Conservation (phyloP, 495 filamentous ascomycete genomes). For the Penicillium lividum region DNA sequence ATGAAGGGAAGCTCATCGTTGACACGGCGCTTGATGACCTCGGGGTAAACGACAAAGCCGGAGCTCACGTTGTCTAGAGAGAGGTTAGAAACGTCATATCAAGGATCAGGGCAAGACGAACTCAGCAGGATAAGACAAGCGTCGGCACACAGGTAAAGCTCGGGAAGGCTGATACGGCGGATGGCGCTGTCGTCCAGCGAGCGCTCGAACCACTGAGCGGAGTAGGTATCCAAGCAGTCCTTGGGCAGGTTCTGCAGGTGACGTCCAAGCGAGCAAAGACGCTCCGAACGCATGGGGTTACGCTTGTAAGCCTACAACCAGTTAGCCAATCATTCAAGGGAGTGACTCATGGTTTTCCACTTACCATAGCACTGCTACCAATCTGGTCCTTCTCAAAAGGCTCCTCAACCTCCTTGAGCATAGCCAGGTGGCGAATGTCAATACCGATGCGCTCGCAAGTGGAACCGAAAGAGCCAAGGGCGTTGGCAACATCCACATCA, state of each 20-base stretch:
- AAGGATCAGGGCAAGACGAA: slow-evolving; percentile 20
- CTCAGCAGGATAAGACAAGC: slow-evolving; percentile 72
- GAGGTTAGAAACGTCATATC: slow-evolving; percentile 8
- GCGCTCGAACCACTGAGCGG: slow-evolving; percentile 81
- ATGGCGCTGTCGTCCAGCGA: slow-evolving; percentile 62
- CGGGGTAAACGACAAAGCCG: slow-evolving; percentile 85
- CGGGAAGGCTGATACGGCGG: slow-evolving; percentile 71
- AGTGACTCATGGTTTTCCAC: slow-evolving; percentile 1
- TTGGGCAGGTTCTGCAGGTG: slow-evolving; percentile 62
- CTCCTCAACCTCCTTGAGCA: slow-evolving; percentile 84
- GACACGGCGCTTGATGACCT: slow-evolving; percentile 67
- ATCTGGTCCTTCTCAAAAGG: slow-evolving; percentile 75
- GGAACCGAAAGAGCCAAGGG: slow-evolving; percentile 77
- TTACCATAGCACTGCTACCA: slow-evolving; percentile 54
- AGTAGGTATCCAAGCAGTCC: slow-evolving; percentile 73
- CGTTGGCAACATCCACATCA: slow-evolving; percentile 78
- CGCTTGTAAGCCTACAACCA: slow-evolving; percentile 75
- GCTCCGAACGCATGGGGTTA: slow-evolving; percentile 88
- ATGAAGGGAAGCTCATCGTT: slow-evolving; percentile 87
- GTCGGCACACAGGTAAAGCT: slow-evolving; percentile 81
- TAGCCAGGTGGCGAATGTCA: slow-evolving; percentile 80
- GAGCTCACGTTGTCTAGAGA: slow-evolving; percentile 69
- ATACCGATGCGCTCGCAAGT: slow-evolving; percentile 73
- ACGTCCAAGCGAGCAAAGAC: slow-evolving; percentile 79
- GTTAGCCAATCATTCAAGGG: slow-evolving; percentile 22